Percentiles rank a stretch among this genome's conserved stretches.
Evolutionary conservation across 2,329 filamentous ascomycete species (phyloP).

Genomic region (Scedosporium boydii): DNA sequence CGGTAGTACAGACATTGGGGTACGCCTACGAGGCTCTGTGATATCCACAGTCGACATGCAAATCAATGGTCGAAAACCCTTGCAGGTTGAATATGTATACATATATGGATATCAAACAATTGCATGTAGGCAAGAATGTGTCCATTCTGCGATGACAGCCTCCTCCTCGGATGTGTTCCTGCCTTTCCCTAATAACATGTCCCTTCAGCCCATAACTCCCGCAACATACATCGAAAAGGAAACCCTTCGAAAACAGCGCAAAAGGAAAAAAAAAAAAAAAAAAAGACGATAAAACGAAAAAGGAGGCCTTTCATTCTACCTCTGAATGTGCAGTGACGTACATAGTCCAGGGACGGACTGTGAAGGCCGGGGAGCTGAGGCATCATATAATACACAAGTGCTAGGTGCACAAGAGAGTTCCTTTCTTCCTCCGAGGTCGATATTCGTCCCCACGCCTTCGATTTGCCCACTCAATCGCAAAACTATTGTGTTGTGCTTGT

Average conservation of each 20-base stretch:
- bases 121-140: not conserved
- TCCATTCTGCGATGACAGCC: not conserved
- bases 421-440: not conserved
- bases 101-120: not conserved
- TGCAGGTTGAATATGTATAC: not conserved
- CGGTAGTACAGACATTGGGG: too few relatives aligned
- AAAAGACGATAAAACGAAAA: not conserved
- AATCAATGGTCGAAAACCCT: not conserved
- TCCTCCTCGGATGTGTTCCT: not conserved
- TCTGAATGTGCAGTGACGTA: not conserved
- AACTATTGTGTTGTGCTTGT: not conserved
- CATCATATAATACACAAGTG: slow-evolving; percentile 5
- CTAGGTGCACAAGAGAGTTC: not conserved
- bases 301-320: not conserved
- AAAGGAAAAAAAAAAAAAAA: not conserved
- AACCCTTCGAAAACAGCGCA: not conserved
- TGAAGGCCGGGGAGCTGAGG: not conserved
- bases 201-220: not conserved
- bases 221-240: not conserved
- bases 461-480: not conserved
- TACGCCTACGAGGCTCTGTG: not conserved
- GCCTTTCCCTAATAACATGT: not conserved
- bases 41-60: not conserved
- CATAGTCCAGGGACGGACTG: not conserved
- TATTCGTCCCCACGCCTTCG: not conserved